A percentile compares a stretch with the other conserved stretches of the same genome.
Evolutionary conservation across 2,329 filamentous ascomycete species (phyloP).

Genomic region (Talaromyces sp.): DNA sequence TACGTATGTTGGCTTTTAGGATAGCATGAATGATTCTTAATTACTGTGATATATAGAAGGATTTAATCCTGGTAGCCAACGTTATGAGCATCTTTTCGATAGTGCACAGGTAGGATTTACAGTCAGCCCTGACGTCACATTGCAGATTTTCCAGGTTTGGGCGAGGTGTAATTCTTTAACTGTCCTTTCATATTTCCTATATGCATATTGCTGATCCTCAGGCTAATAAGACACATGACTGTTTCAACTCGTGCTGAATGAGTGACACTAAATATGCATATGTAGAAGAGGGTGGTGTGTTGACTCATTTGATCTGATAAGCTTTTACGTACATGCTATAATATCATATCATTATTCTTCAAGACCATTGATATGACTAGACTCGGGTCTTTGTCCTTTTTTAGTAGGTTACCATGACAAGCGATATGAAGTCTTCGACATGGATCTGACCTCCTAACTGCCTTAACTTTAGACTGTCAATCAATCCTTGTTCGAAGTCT

Average conservation of each 20-base stretch:
- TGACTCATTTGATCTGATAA: background rate
- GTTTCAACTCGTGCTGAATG: too few relatives aligned
- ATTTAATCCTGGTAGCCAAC: background rate
- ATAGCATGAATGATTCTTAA: background rate
- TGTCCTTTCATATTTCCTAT: too few relatives aligned
- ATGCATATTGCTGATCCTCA: background rate
- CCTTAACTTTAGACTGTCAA: background rate
- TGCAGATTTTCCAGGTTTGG: background rate
- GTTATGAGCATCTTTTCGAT: background rate
- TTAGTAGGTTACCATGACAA: background rate
- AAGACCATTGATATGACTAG: background rate
- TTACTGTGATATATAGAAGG: background rate
- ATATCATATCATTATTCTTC: background rate
- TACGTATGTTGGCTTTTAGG: background rate
- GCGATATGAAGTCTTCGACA: background rate
- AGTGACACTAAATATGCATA: background rate
- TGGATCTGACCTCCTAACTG: background rate
- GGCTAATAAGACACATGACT: too few relatives aligned
- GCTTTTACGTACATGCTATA: background rate
- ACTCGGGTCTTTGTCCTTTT: background rate
- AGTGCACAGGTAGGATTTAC: background rate
- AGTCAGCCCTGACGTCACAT: background rate
- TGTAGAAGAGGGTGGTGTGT: background rate
- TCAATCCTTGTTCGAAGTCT: background rate
- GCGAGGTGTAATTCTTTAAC: too few relatives aligned